phyloP scores from a whole-genome alignment of 371 early-diverging fungal genomes.

The Rhizopus sp. region DNA sequence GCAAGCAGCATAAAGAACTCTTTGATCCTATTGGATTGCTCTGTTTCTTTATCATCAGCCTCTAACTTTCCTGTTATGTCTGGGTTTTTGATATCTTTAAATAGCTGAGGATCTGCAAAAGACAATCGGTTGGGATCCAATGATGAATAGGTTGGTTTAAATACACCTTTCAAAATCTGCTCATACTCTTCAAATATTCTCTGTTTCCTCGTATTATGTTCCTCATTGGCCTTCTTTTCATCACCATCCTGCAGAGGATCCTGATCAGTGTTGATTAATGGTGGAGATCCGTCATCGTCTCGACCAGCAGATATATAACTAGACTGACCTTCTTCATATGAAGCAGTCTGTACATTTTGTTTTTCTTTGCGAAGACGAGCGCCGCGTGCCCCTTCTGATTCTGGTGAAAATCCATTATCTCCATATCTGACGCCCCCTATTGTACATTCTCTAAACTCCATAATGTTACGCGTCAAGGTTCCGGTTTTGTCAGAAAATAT shows the following conservation, averaged over 20 bases:
- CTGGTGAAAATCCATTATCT: slow-evolving; percentile 62
- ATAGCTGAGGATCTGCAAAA: slow-evolving; percentile 84
- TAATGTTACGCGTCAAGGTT: slow-evolving; percentile 95
- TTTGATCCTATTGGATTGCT: slow-evolving; percentile 12
- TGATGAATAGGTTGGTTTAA: slow-evolving; percentile 75
- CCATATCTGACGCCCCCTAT: slow-evolving; percentile 86
- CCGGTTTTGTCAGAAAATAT: slow-evolving; percentile 98
- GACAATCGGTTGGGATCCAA: slow-evolving; percentile 65
- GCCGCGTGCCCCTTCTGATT: slow-evolving; percentile 63
- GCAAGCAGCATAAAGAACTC: slow-evolving; percentile 88
- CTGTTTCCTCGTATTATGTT: slow-evolving; percentile 20
- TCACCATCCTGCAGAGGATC: slow-evolving; percentile 9
- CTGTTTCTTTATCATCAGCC: neutral
- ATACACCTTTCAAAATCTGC: slow-evolving; percentile 59
- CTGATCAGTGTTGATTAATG: slow-evolving; percentile 1
- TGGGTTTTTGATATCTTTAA: slow-evolving; percentile 59
- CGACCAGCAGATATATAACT: neutral
- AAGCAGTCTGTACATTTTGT: slow-evolving; percentile 12
- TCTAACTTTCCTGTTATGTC: neutral
- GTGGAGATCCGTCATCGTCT: neutral
- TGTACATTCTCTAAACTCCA: slow-evolving; percentile 86
- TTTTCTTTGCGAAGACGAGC: slow-evolving; percentile 46
- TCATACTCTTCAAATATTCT: slow-evolving; percentile 61
- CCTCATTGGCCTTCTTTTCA: slow-evolving; percentile 11
- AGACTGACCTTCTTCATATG: slow-evolving; percentile 2